Evolutionary conservation across 2,329 filamentous ascomycete species (phyloP), one percentile per base, ranked within the genome.

Genomic region (Aotearoamyces nothofagi): DNA sequence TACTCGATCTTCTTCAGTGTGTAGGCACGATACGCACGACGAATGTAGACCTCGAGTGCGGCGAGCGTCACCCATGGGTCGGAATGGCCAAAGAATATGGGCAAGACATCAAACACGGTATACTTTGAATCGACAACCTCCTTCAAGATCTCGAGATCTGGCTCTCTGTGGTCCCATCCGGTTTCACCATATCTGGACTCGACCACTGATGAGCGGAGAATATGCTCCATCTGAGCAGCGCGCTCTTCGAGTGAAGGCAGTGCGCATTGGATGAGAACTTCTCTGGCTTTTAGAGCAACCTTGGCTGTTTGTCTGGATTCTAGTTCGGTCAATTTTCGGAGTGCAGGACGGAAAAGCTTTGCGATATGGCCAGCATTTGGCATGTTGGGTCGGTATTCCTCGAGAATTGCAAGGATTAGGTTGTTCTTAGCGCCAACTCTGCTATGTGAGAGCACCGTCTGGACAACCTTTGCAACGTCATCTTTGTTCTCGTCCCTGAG

Each of bases 81-180:
- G 23, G 81, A 71, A 56, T 98, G 84, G 17, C 76, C 80, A 50
- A 98, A 98, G 71, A 98, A 98, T 33, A 83, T 75, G 5, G 87
- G 80, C 40, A 98, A 58, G 11, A 98, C 90, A 50, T 98, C 90
- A 44, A 94, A 93, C 39, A 98, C 90, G 23, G 87, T 96, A 62
- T 92, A 96, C 60, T 92, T 92, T 31, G 90, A 96, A 56, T 98
- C 90, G 29, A 98, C 83, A 17, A 98, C 86, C 55, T 98, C 90
- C 64, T 93, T 93, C 58, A 98, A 78, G 39, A 92, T 65, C 13
- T 92, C 79, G 30, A 92, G 61, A 56, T 78, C 82, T 26, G 90
- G 90, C 56, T 94, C 81, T 41, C 90, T 70, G 59, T 98, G 90
- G 39, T 94, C 87, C 80, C 82, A 93, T 29, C 87, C 86, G 35